Evolutionary conservation across 306 rosid species (phyloP).

Genomic region (Casuarina equisetifolia): DNA sequence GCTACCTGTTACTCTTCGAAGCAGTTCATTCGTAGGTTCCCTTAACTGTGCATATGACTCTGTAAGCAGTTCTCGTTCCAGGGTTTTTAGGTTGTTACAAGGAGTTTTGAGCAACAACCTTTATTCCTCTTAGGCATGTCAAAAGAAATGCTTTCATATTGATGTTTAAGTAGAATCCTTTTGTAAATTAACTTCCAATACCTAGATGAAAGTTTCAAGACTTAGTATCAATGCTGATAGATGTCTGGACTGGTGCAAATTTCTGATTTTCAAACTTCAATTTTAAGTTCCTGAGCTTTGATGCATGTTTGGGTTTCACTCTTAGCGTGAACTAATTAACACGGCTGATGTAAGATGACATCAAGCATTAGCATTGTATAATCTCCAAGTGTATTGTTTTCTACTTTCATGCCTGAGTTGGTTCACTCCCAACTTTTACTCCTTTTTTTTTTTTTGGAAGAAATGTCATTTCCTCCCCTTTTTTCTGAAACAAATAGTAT

Average conservation of each 20-base stretch:
- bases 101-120: not conserved
- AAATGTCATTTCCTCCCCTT: slow-evolving; percentile 6
- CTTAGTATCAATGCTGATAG: not conserved
- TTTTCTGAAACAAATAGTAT: not conserved
- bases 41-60: no score
- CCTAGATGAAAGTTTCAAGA: not conserved
- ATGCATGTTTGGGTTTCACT: not conserved
- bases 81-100: not conserved
- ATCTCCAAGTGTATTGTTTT: not conserved
- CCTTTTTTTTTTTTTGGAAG: not conserved
- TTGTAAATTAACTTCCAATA: not conserved
- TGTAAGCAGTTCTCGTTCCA: not conserved
- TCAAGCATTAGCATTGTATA: not conserved
- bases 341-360: not conserved
- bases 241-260: not conserved
- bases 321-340: not conserved
- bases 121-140: not conserved
- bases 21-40: not conserved
- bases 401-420: not conserved
- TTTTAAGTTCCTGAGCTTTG: not conserved
- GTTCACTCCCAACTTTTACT: not conserved
- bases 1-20: not conserved
- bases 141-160: not conserved
- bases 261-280: not conserved
- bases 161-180: not conserved